Percentiles rank a stretch among this genome's conserved stretches.
Evolutionary conservation across 768 basidiomycete species (phyloP).

Genomic region (Neoboletus brunneissimus): DNA sequence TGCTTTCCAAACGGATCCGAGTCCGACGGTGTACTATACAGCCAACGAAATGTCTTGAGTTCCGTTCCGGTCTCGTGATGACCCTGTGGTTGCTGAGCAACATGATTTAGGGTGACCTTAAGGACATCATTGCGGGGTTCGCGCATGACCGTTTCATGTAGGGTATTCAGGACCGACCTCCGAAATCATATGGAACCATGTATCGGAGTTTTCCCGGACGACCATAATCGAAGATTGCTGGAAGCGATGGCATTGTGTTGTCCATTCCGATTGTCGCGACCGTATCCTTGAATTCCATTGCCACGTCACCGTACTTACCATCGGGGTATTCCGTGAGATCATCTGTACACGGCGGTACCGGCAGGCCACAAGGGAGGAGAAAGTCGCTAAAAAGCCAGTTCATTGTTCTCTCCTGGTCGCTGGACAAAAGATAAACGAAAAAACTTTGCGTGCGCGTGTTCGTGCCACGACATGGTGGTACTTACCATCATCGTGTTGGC

Average conservation of each 20-base stretch:
- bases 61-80: not conserved
- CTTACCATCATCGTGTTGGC: not conserved
- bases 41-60: not conserved
- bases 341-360: not conserved
- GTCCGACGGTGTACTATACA: not conserved
- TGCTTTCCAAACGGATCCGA: not conserved
- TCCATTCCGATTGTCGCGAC: not conserved
- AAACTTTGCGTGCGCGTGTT: not conserved
- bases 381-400: not conserved
- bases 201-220: not conserved
- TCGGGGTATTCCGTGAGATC: not conserved
- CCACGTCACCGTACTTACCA: slow-evolving; percentile 11
- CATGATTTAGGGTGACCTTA: not conserved
- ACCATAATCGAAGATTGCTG: not conserved
- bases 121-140: slow-evolving; percentile 6
- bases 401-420: not conserved
- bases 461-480: not conserved
- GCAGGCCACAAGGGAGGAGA: not conserved
- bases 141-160: not conserved
- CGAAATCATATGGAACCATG: not conserved
- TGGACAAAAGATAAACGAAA: not conserved
- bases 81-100: not conserved
- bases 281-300: not conserved
- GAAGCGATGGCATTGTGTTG: not conserved
- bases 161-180: slow-evolving; percentile 7